phyloP scores from a whole-genome alignment of 2,329 filamentous ascomycete species.

The Teratosphaeria viscida region DNA sequence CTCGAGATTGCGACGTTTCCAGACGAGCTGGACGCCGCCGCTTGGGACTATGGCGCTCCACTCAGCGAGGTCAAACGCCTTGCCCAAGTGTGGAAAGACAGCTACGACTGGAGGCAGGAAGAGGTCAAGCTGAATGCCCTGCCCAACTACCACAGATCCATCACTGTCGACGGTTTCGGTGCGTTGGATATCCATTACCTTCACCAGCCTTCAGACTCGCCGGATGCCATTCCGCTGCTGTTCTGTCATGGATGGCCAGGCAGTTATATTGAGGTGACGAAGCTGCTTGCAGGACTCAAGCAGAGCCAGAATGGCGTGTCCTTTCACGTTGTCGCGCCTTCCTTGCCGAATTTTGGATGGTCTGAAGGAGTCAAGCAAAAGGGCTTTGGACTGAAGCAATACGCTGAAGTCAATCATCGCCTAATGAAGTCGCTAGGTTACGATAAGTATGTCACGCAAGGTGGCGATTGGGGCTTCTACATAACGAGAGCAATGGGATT shows the following conservation, averaged over 20 bases:
- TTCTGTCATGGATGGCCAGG: constrained; percentile 63
- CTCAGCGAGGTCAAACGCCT: constrained; percentile 51
- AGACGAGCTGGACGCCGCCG: constrained; percentile 28
- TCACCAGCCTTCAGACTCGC: constrained; percentile 43
- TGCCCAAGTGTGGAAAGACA: constrained; percentile 45
- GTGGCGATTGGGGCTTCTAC: constrained; percentile 48
- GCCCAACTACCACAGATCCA: constrained; percentile 46
- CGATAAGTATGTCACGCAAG: constrained; percentile 47
- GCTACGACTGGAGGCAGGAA: constrained; percentile 50
- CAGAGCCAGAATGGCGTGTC: constrained; percentile 30
- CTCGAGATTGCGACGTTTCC: constrained; percentile 46
- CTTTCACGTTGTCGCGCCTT: constrained; percentile 45
- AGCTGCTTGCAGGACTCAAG: constrained; percentile 44
- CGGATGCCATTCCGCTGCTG: constrained; percentile 51
- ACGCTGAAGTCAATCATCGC: constrained; percentile 54
- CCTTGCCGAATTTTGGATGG: constrained; percentile 48
- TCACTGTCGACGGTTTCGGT: constrained; percentile 50
- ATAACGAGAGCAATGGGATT: constrained; percentile 53
- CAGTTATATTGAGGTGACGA: constrained; percentile 55
- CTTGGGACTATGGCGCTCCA: constrained; percentile 45
- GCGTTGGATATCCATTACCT: constrained; percentile 54
- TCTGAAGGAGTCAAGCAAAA: constrained; percentile 39
- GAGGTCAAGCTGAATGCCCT: constrained; percentile 51
- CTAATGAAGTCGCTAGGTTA: constrained; percentile 62
- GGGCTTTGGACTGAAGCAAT: constrained; percentile 50